A percentile compares a stretch with the other conserved stretches of the same genome.
Conservation (phyloP, 164 flowering plant genomes). For the Litsea cubeba region DNA sequence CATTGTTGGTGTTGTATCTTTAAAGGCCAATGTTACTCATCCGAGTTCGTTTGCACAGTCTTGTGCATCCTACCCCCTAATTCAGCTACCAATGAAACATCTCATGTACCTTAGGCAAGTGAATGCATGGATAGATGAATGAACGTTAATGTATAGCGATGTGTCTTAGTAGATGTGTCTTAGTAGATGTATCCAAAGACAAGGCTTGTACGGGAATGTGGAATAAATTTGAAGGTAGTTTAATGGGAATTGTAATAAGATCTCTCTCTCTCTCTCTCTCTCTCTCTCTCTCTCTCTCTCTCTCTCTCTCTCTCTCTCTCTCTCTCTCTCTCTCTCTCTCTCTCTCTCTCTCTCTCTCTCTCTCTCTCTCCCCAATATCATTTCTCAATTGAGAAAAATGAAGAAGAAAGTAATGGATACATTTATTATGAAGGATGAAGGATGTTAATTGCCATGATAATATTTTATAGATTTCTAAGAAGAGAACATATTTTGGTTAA, state of each 20-base stretch:
- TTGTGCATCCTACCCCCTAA: background rate
- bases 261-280: background rate
- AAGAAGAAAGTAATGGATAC: too few species aligned
- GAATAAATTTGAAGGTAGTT: background rate
- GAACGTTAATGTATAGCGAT: background rate
- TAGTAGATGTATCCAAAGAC: background rate
- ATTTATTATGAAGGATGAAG: too few species aligned
- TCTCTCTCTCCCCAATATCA: background rate
- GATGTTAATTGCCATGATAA: too few species aligned
- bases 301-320: background rate
- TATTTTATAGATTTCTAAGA: too few species aligned
- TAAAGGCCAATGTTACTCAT: constrained; percentile 1
- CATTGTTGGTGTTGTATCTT: constrained; percentile 7
- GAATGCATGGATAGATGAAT: background rate
- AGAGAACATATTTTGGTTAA: too few species aligned
- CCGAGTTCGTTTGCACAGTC: constrained; percentile 1
- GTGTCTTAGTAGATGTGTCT: background rate
- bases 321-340: background rate
- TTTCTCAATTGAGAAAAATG: too few species aligned
- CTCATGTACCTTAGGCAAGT: background rate
- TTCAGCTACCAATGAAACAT: background rate
- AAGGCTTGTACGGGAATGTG: background rate
- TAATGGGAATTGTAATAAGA: background rate
- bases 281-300: background rate
- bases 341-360: background rate